These are phyloP conservation scores for Yamadazyma atmosphaerica DNA, from an alignment of 1,139 yeast species.

Conservation along the genomic window DNA sequence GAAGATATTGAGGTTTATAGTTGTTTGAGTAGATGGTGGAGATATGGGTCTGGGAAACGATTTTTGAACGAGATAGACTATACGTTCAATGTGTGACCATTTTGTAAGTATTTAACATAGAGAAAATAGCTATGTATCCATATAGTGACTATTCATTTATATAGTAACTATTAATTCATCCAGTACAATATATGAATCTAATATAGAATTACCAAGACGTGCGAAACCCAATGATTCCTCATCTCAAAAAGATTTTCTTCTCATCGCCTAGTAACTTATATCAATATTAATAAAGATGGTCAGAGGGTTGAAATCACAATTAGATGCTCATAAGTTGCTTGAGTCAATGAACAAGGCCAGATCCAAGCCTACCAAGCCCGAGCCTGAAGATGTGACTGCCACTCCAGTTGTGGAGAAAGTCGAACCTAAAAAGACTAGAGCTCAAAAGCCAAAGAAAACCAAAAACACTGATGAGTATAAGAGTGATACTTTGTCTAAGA, in stretches of 20 bases:
- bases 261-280: conserved; percentile 17
- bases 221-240: conserved; percentile 3
- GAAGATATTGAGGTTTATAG: conserved; percentile 66
- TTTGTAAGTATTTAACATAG: too few species aligned
- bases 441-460: conserved; percentile 18
- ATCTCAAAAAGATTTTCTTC: conserved; percentile 10
- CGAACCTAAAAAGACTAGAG: conserved; percentile 13
- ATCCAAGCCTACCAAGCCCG: conserved; percentile 21
- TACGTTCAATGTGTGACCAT: conserved; percentile 7
- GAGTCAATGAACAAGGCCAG: conserved; percentile 28
- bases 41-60: conserved; percentile 57
- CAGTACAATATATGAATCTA: too few species aligned
- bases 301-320: conserved; percentile 30
- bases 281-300: conserved; percentile 13
- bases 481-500: conserved; percentile 55
- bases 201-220: too few species aligned
- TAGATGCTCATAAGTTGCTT: conserved; percentile 30
- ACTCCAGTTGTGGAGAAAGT: conserved; percentile 6
- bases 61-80: conserved; percentile 43
- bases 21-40: conserved; percentile 89
- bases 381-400: conserved; percentile 11
- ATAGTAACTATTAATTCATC: too few species aligned
- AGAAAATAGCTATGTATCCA: too few species aligned
- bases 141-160: too few species aligned
- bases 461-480: conserved; percentile 38